These are phyloP conservation scores for Phialemoniopsis sp. DNA, from an alignment of 2,329 filamentous ascomycete species.

Conservation along the genomic window DNA sequence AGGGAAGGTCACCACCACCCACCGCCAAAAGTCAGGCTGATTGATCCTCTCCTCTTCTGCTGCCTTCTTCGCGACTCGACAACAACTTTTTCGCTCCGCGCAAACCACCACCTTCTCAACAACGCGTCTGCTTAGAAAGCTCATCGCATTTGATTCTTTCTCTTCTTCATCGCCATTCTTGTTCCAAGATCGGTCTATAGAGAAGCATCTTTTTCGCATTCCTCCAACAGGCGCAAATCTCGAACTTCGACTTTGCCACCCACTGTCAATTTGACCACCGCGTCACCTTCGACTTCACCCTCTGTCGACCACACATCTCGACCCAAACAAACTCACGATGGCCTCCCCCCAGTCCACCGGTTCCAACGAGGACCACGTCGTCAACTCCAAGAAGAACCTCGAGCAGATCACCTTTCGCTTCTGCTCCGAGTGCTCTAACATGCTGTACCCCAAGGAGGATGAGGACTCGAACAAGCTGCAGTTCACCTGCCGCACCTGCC, in stretches of 20 bases:
- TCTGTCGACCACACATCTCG: constrained; percentile 1
- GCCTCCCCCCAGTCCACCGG: constrained; percentile 50
- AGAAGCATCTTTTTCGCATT: too few species aligned
- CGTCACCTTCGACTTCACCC: neutral
- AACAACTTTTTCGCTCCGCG: neutral
- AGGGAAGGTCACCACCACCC: too few species aligned
- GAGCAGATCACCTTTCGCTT: constrained; percentile 96
- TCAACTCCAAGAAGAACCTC: constrained; percentile 45
- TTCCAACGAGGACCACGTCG: constrained; percentile 33
- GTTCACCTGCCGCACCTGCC: constrained; percentile 94
- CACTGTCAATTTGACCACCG: too few species aligned
- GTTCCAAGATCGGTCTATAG: too few species aligned
- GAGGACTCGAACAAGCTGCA: constrained; percentile 77
- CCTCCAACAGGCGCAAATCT: too few species aligned
- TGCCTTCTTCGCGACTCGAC: neutral
- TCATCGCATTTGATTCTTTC: too few species aligned
- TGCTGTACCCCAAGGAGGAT: constrained; percentile 97
- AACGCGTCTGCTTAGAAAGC: neutral
- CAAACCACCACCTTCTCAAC: constrained; percentile 5
- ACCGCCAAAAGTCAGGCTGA: too few species aligned
- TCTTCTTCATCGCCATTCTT: too few species aligned
- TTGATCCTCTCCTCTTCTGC: neutral
- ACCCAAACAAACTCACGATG: constrained; percentile 37
- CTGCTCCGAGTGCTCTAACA: constrained; percentile 98
- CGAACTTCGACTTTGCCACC: too few species aligned